Percentiles rank a stretch among this genome's conserved stretches.
Conservation (phyloP, 176 grass and related monocot species). For the Triticum timopheevii region DNA sequence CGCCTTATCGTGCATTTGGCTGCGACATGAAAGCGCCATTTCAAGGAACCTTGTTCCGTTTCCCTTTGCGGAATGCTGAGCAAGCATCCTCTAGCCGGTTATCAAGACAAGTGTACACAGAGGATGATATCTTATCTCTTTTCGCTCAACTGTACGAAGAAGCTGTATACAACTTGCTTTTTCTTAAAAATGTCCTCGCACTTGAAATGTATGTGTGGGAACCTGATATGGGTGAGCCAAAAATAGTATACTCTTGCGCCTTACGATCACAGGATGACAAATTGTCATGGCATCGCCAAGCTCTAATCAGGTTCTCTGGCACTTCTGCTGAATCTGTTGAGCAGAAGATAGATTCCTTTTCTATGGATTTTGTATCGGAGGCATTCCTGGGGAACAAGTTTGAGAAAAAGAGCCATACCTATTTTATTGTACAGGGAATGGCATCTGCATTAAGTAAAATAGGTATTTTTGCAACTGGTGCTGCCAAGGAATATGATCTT, state of each 20-base stretch:
- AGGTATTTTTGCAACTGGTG: slow-evolving; percentile 71
- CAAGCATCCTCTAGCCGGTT: slow-evolving; percentile 69
- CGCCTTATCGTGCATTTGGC: slow-evolving; percentile 78
- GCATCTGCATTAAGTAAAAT: slow-evolving; percentile 82
- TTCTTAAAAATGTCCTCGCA: slow-evolving; percentile 82
- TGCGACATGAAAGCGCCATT: slow-evolving; percentile 81
- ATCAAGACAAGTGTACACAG: slow-evolving; percentile 78
- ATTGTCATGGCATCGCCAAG: slow-evolving; percentile 72
- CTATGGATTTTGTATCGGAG: slow-evolving; percentile 73
- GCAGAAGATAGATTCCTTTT: slow-evolving; percentile 63
- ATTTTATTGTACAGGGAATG: slow-evolving; percentile 84
- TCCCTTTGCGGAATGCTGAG: slow-evolving; percentile 71
- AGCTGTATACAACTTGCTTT: slow-evolving; percentile 82
- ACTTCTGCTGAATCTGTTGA: slow-evolving; percentile 43
- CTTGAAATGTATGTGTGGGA: slow-evolving; percentile 97
- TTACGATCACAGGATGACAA: slow-evolving; percentile 56
- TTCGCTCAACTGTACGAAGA: slow-evolving; percentile 79
- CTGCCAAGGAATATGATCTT: slow-evolving; percentile 90
- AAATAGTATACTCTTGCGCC: slow-evolving; percentile 74
- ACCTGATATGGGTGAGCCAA: slow-evolving; percentile 55
- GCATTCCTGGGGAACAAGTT: slow-evolving; percentile 45
- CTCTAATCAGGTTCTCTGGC: slow-evolving; percentile 72
- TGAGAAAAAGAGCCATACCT: slow-evolving; percentile 67
- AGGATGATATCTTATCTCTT: slow-evolving; percentile 76
- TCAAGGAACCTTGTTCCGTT: slow-evolving; percentile 90